Base-by-base conservation (phyloP, 2,329 filamentous ascomycete species). In the Chaetomium strumarium region DNA sequence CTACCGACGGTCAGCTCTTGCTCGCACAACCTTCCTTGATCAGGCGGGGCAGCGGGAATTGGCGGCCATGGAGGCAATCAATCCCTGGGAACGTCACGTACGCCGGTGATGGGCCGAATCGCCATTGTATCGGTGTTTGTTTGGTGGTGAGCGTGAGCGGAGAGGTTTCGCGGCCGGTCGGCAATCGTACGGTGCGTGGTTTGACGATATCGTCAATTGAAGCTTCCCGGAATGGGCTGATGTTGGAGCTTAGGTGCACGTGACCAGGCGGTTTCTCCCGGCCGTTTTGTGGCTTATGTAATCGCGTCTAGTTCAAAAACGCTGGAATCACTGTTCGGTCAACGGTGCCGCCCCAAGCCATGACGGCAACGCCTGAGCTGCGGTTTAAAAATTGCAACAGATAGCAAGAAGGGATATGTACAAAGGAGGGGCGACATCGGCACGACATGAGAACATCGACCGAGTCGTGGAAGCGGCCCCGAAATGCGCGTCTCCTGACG, bases 101-200 rank as follows among this genome's bases (percentile, higher is more conserved):
- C 79, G 66, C 79, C 79, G 60, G 77, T 80, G 61, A 83, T 79
- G 55, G 78, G 79, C 64, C 72, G 71, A 68, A 81, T 65, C 62
- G 78, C 75, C 76, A 80, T 80, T 62, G 43, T 52, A 38, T 50
- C 16, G 43, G 11, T 24, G 16, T 50, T 51, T 47, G 33, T 49
- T 43, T 51, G 37, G 48, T 37, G 55, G 43, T 31, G 36, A 42
- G 48, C 24, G 34, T 46, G 59, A 55, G 57, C 48, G 54, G 59
- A 58, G 59, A 59, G 55, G 33, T 13, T 38, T 49, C 34, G 51
- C 14, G 29, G 51, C 11, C 11, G n/a, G 43, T 49, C 37, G 48
- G 40, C 34, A 41, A 48, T 42, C 19, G 46, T 19, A 42, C n/a
- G 40, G 44, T 61, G 57, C 55, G 57, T 49, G 53, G 57, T 59